phyloP scores from a whole-genome alignment of 2,329 filamentous ascomycete species.

The Fusarium graminum region DNA sequence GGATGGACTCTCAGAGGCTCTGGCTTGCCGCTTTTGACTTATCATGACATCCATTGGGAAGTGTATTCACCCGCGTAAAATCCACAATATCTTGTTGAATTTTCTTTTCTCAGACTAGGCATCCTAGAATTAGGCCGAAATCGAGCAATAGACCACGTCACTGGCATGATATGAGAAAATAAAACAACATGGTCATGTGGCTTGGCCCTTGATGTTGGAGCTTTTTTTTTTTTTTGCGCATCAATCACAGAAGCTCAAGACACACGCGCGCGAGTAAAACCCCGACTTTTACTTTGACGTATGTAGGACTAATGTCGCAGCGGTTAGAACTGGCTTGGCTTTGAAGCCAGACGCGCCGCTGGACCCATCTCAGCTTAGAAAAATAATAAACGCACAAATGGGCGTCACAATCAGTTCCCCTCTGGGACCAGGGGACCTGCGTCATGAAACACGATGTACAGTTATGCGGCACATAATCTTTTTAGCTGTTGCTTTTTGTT shows the following conservation, averaged over 20 bases:
- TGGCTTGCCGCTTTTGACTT: neutral
- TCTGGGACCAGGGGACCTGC: constrained; percentile 29
- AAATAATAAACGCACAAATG: constrained; percentile 50
- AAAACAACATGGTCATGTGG: constrained; percentile 27
- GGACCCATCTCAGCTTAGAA: constrained; percentile 11
- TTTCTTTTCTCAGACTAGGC: constrained; percentile 25
- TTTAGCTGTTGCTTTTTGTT: constrained; percentile 19
- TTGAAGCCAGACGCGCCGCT: constrained; percentile 18
- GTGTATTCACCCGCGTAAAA: constrained; percentile 31
- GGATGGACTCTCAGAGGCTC: constrained; percentile 9
- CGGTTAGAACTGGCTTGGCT: constrained; percentile 23
- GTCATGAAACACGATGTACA: constrained; percentile 28
- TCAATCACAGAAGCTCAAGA: constrained; percentile 43
- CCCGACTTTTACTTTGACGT: neutral
- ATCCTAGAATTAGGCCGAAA: constrained; percentile 30
- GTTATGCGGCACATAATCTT: constrained; percentile 16
- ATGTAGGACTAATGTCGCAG: neutral
- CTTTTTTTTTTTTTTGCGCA: constrained; percentile 35
- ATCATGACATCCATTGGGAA: constrained; percentile 33
- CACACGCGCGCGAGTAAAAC: constrained; percentile 18
- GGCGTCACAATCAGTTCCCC: constrained; percentile 13
- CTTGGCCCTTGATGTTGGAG: neutral
- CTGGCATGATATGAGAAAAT: constrained; percentile 13
- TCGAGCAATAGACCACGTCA: constrained; percentile 34
- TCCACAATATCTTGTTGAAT: constrained; percentile 20